phyloP scores from a whole-genome alignment of 306 rosid species.

The Lathyrus aphaca region DNA sequence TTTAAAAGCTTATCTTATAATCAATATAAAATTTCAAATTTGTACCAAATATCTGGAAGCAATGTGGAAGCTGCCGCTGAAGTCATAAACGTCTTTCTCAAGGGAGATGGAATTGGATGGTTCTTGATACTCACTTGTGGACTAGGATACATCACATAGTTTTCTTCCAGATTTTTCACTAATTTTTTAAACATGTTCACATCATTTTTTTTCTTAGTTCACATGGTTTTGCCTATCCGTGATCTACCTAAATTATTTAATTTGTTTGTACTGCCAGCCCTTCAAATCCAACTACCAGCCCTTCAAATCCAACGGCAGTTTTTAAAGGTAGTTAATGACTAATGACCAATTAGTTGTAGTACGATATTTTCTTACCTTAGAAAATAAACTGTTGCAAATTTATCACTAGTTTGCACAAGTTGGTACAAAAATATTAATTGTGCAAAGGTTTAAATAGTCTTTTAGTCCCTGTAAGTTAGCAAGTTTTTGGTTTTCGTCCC shows the following conservation, averaged over 20 bases:
- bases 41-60: not conserved
- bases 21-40: not conserved
- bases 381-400: not conserved
- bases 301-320: not conserved
- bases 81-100: slow-evolving; percentile 1
- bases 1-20: no score
- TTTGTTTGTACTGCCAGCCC: not conserved
- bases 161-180: not conserved
- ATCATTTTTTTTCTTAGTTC: not conserved
- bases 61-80: not conserved
- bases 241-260: not conserved
- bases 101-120: not conserved
- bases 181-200: not conserved
- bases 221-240: not conserved
- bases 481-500: no score
- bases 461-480: no score
- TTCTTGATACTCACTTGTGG: not conserved
- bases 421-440: no score
- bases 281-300: not conserved
- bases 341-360: not conserved
- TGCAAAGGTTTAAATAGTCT: no score
- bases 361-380: not conserved
- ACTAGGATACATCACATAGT: not conserved
- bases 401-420: not conserved
- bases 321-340: not conserved